These are phyloP conservation scores for Asterophora parasitica DNA, from an alignment of 768 basidiomycete genomes.

Conservation along the genomic window DNA sequence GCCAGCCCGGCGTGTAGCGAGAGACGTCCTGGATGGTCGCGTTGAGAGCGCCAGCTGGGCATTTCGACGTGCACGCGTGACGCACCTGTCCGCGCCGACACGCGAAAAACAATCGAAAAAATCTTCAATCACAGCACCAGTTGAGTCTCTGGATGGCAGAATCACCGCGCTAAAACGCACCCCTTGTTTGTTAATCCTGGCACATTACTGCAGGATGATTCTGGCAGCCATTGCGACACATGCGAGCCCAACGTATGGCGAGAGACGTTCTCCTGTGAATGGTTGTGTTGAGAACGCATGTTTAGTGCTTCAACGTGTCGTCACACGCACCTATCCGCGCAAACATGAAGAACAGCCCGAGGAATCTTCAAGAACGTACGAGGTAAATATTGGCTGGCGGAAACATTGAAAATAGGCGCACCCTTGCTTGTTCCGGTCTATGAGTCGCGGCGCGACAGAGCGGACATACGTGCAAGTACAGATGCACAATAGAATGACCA, in stretches of 20 bases:
- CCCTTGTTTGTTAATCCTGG: conserved; percentile 17
- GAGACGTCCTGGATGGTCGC: too few species aligned
- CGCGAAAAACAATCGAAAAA: too few species aligned
- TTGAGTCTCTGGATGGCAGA: too few species aligned
- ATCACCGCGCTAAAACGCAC: too few species aligned
- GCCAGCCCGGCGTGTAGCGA: too few species aligned
- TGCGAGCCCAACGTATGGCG: conserved; percentile 92
- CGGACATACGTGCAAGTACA: conserved; percentile 98
- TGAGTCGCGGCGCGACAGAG: conserved; percentile 80
- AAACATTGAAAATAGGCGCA: conserved; percentile 29
- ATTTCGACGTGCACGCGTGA: too few species aligned
- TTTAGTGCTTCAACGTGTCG: too few species aligned
- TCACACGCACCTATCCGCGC: conserved; percentile 76
- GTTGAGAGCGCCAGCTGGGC: too few species aligned
- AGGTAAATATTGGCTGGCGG: conserved; percentile 1
- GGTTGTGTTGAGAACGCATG: neutral
- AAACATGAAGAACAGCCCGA: conserved; percentile 91
- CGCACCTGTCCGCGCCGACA: too few species aligned
- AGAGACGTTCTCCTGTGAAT: conserved; percentile 80
- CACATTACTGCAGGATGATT: conserved; percentile 39
- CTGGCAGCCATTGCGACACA: conserved; percentile 90
- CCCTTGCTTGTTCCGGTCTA: conserved; percentile 96
- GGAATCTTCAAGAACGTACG: conserved; percentile 51
- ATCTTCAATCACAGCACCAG: too few species aligned
- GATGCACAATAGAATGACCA: conserved; percentile 88